Conservation (phyloP, 768 basidiomycete species). For the Suillus subalutaceus region DNA sequence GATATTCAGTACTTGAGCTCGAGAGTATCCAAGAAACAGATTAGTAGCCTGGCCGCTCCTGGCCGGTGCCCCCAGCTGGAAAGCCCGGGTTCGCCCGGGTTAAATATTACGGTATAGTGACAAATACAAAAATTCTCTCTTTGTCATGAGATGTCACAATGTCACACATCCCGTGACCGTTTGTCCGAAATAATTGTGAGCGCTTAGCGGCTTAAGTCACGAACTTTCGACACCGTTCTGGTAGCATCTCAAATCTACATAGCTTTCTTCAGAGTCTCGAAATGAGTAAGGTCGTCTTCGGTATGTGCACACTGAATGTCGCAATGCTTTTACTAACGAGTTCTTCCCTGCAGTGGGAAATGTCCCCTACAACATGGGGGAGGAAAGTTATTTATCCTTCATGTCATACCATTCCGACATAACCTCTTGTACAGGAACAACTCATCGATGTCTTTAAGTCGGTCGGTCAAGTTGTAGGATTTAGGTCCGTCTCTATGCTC, state of each 20-base stretch:
- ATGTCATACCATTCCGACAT: conserved; percentile 14
- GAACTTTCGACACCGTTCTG: background rate
- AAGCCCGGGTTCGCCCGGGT: no score
- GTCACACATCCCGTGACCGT: background rate
- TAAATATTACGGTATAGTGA: no score
- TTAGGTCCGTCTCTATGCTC: conserved; percentile 54
- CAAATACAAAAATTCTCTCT: no score
- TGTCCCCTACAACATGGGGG: conserved; percentile 89
- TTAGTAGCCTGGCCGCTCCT: no score
- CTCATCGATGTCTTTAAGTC: conserved; percentile 87
- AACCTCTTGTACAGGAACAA: conserved; percentile 55
- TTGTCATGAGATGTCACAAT: background rate
- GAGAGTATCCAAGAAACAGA: no score
- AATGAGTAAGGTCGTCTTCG: conserved; percentile 78
- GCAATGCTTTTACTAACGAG: background rate
- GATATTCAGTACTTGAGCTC: no score
- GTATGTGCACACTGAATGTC: conserved; percentile 40
- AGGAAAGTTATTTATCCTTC: conserved; percentile 41
- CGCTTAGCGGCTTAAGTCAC: background rate
- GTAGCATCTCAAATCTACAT: background rate
- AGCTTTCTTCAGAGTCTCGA: background rate
- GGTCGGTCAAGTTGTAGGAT: conserved; percentile 87
- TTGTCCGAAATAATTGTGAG: background rate
- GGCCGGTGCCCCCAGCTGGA: no score
- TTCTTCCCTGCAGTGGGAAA: conserved; percentile 63